Percentiles rank a stretch among this genome's conserved stretches.
Evolutionary conservation across 495 filamentous ascomycete species (phyloP).

Genomic region (Hypoxylon rickii): DNA sequence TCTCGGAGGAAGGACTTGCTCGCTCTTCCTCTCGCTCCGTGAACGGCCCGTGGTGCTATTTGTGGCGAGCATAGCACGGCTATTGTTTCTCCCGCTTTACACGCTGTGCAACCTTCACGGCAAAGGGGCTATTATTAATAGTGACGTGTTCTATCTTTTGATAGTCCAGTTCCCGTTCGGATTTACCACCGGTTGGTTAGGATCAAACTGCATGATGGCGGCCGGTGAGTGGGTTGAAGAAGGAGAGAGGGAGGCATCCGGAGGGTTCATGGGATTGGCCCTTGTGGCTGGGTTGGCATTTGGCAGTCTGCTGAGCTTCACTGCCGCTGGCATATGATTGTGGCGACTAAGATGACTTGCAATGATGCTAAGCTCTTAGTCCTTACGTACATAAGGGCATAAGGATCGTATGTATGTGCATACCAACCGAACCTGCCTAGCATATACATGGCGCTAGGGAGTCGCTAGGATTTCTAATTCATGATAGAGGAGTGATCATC

Average conservation of each 20-base stretch:
- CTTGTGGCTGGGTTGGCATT: constrained; percentile 80
- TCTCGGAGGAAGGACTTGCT: constrained; percentile 70
- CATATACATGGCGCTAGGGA: no score
- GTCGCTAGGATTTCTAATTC: neutral
- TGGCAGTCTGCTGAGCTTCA: constrained; percentile 89
- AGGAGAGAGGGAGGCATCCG: constrained; percentile 82
- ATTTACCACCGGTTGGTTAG: constrained; percentile 81
- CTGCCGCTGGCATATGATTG: constrained; percentile 56
- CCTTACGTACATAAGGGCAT: no score
- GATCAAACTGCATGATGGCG: constrained; percentile 87
- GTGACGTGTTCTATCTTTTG: constrained; percentile 86
- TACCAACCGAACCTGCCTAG: no score
- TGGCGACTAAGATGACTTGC: neutral
- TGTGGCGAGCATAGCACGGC: constrained; percentile 62
- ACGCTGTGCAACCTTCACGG: constrained; percentile 83
- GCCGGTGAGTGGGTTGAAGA: constrained; percentile 76
- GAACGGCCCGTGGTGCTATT: constrained; percentile 68
- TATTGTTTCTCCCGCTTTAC: constrained; percentile 82
- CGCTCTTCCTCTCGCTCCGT: constrained; percentile 63
- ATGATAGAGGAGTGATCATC: constrained; percentile 2
- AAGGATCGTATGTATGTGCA: no score
- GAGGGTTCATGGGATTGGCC: constrained; percentile 91
- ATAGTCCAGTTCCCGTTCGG: constrained; percentile 85
- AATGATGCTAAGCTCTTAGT: no score
- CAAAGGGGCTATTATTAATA: constrained; percentile 67